Percentiles rank a stretch among this genome's conserved stretches.
Conservation (phyloP, 169 alveolate genomes). For the Cryptosporidium muris region DNA sequence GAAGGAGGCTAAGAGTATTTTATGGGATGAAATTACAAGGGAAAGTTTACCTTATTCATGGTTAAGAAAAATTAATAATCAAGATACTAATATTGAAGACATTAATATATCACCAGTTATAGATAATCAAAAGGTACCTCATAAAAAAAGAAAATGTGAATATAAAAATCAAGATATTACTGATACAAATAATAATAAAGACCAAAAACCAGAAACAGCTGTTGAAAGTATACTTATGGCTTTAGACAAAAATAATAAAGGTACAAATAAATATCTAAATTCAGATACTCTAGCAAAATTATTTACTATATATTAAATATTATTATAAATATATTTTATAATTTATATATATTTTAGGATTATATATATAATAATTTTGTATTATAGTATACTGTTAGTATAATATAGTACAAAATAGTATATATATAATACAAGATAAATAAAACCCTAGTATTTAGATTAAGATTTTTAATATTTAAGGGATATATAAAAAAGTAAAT, state of each 20-base stretch:
- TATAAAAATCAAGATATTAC: conserved; percentile 1
- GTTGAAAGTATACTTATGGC: conserved; percentile 70
- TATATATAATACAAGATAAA: not conserved
- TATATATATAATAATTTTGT: not conserved
- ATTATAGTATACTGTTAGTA: too few relatives aligned
- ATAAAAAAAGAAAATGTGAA: not conserved
- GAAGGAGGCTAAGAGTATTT: conserved; percentile 79
- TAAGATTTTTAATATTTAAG: too few relatives aligned
- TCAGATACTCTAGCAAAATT: conserved; percentile 66
- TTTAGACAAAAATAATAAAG: conserved; percentile 42
- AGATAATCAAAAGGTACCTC: not conserved
- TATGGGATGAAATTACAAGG: conserved; percentile 88
- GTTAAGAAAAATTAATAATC: conserved; percentile 72
- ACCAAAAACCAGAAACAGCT: conserved; percentile 66
- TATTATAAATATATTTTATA: not conserved
- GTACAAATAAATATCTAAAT: conserved; percentile 62
- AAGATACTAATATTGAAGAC: not conserved
- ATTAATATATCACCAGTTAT: not conserved
- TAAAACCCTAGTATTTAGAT: too few relatives aligned
- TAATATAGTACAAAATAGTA: too few relatives aligned
- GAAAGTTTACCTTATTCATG: conserved; percentile 81
- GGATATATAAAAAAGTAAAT: too few relatives aligned
- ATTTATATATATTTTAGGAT: not conserved
- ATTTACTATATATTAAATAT: conserved; percentile 48
- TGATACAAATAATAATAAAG: conserved; percentile 10